These are phyloP conservation scores for Aphanomyces cochlioides DNA, from an alignment of 352 stramenopile genomes.

Conservation along the genomic window DNA sequence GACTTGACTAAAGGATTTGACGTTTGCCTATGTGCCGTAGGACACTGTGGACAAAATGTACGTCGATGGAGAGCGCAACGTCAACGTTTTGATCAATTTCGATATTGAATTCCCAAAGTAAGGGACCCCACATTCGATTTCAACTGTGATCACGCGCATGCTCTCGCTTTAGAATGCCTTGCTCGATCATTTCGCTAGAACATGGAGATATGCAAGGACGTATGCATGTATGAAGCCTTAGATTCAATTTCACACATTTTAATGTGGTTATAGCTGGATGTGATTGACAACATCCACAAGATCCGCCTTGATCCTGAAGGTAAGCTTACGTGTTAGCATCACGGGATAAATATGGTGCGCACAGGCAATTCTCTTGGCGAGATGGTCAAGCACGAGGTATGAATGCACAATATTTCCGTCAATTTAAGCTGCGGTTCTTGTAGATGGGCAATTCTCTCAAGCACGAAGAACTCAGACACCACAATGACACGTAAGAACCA, in stretches of 20 bases:
- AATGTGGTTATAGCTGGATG: constrained; percentile 46
- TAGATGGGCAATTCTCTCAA: constrained; percentile 13
- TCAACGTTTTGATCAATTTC: constrained; percentile 70
- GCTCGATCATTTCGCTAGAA: constrained; percentile 65
- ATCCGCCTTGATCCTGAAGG: constrained; percentile 53
- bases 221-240: constrained; percentile 39
- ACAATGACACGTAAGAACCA: constrained; percentile 44
- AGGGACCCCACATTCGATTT: not conserved
- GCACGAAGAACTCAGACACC: constrained; percentile 43
- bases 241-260: not conserved
- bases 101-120: constrained; percentile 74
- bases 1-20: not conserved
- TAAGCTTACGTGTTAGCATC: constrained; percentile 9
- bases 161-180: constrained; percentile 54
- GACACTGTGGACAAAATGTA: constrained; percentile 84
- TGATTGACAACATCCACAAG: constrained; percentile 79
- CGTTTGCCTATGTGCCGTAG: constrained; percentile 27
- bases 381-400: constrained; percentile 34
- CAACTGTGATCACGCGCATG: not conserved
- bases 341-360: constrained; percentile 40
- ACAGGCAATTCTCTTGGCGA: constrained; percentile 35
- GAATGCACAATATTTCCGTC: not conserved
- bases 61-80: constrained; percentile 68
- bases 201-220: constrained; percentile 64
- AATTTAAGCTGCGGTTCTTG: not conserved